Conservation (phyloP, 2,329 filamentous ascomycete species). For the Cadophora sp. region DNA sequence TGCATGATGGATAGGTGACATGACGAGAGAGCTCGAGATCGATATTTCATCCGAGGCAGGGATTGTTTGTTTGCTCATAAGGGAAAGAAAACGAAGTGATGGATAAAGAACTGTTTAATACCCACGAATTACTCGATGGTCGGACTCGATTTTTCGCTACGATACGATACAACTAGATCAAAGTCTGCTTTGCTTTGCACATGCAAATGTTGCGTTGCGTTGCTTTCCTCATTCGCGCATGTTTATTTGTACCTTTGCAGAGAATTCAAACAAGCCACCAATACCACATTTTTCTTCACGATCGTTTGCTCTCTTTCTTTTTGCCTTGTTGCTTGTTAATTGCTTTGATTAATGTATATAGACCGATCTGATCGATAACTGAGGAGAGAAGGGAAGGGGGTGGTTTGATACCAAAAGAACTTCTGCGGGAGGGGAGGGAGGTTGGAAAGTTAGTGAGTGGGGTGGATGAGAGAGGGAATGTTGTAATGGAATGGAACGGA, state of each 20-base stretch:
- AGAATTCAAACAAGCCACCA: neutral
- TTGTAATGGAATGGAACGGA: conserved; percentile 3
- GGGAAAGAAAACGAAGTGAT: neutral
- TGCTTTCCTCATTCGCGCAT: neutral
- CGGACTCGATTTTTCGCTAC: neutral
- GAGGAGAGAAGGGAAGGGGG: neutral
- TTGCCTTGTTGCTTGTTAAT: neutral
- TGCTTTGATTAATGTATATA: conserved; percentile 11
- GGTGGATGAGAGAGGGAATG: neutral
- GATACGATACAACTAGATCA: neutral
- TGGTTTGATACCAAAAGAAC: conserved; percentile 8
- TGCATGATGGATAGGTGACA: neutral
- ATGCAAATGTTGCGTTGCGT: conserved; percentile 3
- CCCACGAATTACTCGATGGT: neutral
- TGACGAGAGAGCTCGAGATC: neutral
- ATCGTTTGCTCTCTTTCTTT: neutral
- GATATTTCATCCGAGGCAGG: neutral
- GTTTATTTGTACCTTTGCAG: neutral
- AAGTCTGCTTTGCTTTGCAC: neutral
- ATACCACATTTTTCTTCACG: neutral
- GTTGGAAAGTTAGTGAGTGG: neutral
- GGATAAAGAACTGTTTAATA: neutral
- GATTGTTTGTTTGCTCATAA: neutral
- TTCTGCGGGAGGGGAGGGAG: no score
- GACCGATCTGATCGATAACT: neutral